Conservation (phyloP, 2,329 filamentous ascomycete genomes). For the Fusarium cicatricum region DNA sequence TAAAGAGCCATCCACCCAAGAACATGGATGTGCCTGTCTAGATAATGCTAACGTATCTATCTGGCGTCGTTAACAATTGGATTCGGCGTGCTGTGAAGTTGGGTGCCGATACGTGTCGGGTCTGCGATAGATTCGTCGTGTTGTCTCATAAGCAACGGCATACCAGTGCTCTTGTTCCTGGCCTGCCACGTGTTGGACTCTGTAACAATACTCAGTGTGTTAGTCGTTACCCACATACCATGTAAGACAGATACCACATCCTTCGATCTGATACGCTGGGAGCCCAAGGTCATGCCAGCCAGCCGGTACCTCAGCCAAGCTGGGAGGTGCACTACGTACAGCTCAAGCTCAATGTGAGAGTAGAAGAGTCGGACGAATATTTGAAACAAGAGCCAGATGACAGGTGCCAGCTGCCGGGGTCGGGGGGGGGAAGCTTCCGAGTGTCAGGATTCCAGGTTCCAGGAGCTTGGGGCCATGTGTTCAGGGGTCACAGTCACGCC, state of each 20-base stretch:
- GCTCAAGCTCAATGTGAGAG: conserved; percentile 1
- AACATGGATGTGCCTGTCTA: conserved; percentile 3
- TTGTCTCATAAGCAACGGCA: background rate
- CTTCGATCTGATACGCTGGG: background rate
- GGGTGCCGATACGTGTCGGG: background rate
- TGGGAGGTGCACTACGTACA: conserved; percentile 4
- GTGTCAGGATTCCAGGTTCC: conserved; percentile 16
- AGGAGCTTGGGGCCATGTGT: conserved; percentile 18
- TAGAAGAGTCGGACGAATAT: conserved; percentile 6
- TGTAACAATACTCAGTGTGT: background rate
- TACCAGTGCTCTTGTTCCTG: background rate
- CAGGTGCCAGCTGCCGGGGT: conserved; percentile 11
- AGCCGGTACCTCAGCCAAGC: conserved; percentile 4
- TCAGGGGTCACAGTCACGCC: conserved; percentile 1
- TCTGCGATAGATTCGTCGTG: conserved; percentile 1
- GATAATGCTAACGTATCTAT: background rate
- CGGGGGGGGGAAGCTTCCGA: conserved; percentile 6
- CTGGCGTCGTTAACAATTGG: conserved; percentile 9
- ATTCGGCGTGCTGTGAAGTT: conserved; percentile 19
- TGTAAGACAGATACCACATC: background rate
- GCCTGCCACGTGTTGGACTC: conserved; percentile 6
- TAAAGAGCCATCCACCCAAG: background rate
- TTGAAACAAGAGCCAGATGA: conserved; percentile 10
- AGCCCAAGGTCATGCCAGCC: background rate
- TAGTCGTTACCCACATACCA: background rate